Base-by-base conservation (phyloP, 1,139 yeast species). In the Yamadazyma mexicana region DNA sequence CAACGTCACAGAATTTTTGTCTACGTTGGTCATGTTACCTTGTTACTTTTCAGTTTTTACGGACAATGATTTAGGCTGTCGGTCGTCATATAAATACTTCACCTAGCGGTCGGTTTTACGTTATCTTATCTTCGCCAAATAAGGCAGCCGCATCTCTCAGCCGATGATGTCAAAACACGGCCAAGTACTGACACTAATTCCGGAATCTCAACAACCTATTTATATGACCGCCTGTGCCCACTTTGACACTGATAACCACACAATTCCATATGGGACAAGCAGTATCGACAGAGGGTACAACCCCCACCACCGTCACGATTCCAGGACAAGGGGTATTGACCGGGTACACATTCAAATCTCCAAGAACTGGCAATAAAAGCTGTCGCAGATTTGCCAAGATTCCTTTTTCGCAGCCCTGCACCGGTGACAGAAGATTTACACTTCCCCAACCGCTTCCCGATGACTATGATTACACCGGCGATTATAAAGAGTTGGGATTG, bases 251-350 rank as follows among this genome's bases (percentile, higher is more conserved):
- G n/a, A n/a, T n/a, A n/a, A n/a, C n/a, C n/a, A n/a, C n/a, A n/a
- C n/a, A n/a, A n/a, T n/a, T n/a, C n/a, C n/a, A n/a, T n/a, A 31
- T 31, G 33, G 33, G 33, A 5, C 33, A 31, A 17, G 11, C 33
- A 31, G 24, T 31, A 6, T 31, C 33, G n/a, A 31, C 33, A 7
- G 23, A 31, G 8, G 33, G 33, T 17, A 12, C 33, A 14, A 31
- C 24, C 5, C 33, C 33, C 11, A 9, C 10, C 22, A 15, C 15
- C 6, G 24, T 31, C 24, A 17, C 23, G 8, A 16, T 31, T 17
- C 33, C 33, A 7, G 24, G 24, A 8, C 33, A 31, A 17, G 33
- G 33, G 7, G 15, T 4, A 7, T 17, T 31, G 10, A 31, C 24
- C 4, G 33, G 33, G 9, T 31, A 15, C 14, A 31, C 33, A 5